Evolutionary conservation across 768 basidiomycete genomes (phyloP).

Genomic region (Hysterangium stoloniferum): DNA sequence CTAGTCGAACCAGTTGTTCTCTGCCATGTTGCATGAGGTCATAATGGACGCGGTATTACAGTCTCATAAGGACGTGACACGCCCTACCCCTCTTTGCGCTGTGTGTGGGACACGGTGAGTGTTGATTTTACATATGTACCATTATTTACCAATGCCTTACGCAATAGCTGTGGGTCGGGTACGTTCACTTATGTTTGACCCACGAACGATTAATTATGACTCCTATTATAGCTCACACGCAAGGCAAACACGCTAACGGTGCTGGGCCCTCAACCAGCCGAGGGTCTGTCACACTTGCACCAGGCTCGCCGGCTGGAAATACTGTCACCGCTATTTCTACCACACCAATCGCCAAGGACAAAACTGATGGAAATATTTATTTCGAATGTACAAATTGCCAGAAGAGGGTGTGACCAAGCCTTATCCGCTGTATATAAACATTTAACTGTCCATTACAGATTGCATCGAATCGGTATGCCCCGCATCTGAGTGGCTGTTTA

Average conservation of each 20-base stretch:
- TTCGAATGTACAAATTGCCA: constrained; percentile 75
- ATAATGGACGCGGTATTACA: constrained; percentile 69
- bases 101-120: constrained; percentile 64
- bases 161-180: constrained; percentile 39
- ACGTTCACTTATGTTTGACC: constrained; percentile 18
- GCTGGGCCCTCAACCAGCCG: constrained; percentile 26
- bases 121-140: neutral
- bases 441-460: constrained; percentile 37
- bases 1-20: constrained; percentile 27
- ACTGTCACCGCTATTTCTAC: constrained; percentile 28
- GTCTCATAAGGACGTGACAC: constrained; percentile 63
- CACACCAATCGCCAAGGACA: constrained; percentile 46
- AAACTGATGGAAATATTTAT: constrained; percentile 51
- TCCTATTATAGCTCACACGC: constrained; percentile 8
- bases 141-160: neutral
- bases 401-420: constrained; percentile 58
- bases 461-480: constrained; percentile 78
- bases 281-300: too few relatives aligned
- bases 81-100: constrained; percentile 49
- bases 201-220: constrained; percentile 12
- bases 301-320: neutral
- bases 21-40: constrained; percentile 67
- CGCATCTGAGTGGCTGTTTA: constrained; percentile 76
- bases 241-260: neutral
- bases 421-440: constrained; percentile 4